A percentile compares a stretch with the other conserved stretches of the same genome.
phyloP scores from a whole-genome alignment of 179 eudicot species.

The Camellia oleifera region DNA sequence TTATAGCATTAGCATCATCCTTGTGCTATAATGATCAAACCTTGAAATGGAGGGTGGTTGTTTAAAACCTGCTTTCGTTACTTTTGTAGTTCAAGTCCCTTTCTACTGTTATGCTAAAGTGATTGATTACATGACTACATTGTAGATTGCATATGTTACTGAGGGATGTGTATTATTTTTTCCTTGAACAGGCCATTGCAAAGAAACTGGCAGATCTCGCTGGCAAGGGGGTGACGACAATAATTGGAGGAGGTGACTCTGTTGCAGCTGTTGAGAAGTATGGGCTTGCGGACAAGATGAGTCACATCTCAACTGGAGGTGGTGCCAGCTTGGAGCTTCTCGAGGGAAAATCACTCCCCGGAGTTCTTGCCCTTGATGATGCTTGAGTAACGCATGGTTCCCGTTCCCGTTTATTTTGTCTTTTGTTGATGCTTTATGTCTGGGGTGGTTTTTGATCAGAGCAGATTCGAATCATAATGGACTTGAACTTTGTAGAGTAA shows the following conservation, averaged over 20 bases:
- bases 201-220: conserved; percentile 78
- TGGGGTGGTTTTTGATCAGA: not conserved
- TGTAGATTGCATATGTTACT: not conserved
- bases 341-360: conserved; percentile 80
- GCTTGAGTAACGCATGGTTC: conserved; percentile 17
- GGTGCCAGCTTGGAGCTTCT: conserved; percentile 92
- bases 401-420: not conserved
- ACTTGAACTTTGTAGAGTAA: not conserved
- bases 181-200: conserved; percentile 51
- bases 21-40: not conserved
- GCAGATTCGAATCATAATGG: not conserved
- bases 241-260: conserved; percentile 88
- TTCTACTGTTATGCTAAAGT: not conserved
- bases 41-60: not conserved
- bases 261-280: conserved; percentile 94
- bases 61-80: not conserved
- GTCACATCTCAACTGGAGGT: conserved; percentile 92
- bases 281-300: conserved; percentile 87
- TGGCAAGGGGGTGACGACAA: conserved; percentile 77
- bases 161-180: not conserved
- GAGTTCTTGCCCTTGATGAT: conserved; percentile 77
- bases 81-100: not conserved
- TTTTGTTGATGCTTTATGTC: not conserved
- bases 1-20: not conserved
- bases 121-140: not conserved